Percentiles rank a stretch among this genome's conserved stretches.
These are phyloP conservation scores for Yamadazyma oceani DNA, from an alignment of 1,139 yeast genomes.

Conservation along the genomic window DNA sequence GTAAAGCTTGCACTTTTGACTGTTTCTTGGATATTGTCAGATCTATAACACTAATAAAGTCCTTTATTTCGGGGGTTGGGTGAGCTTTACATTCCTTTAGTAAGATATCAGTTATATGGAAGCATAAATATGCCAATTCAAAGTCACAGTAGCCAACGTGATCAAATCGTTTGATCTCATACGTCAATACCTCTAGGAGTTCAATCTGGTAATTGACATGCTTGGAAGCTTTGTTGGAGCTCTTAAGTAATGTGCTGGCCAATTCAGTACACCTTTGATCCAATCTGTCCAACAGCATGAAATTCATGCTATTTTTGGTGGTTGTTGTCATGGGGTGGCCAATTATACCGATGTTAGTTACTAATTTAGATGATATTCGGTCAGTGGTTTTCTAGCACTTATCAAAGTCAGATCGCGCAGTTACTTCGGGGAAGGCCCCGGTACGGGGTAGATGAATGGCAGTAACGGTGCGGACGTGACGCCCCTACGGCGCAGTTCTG, in stretches of 20 bases:
- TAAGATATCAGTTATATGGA: constrained; percentile 18
- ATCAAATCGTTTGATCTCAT: constrained; percentile 29
- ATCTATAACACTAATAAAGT: constrained; percentile 22
- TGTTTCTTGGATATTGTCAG: constrained; percentile 23
- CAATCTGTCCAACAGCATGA: no score
- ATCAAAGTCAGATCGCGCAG: no score
- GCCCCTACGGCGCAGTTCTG: no score
- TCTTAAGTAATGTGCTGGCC: constrained; percentile 8
- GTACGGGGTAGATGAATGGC: no score
- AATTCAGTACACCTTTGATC: constrained; percentile 2
- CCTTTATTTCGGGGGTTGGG: constrained; percentile 18
- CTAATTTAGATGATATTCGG: no score
- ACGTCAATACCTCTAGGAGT: constrained; percentile 35
- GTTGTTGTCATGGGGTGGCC: no score
- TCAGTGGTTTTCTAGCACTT: no score
- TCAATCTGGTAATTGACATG: constrained; percentile 29
- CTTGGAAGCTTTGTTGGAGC: constrained; percentile 15
- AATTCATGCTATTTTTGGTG: no score
- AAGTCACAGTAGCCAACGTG: constrained; percentile 38
- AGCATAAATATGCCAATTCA: constrained; percentile 37
- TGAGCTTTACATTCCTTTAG: constrained; percentile 16
- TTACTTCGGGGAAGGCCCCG: no score
- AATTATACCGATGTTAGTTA: no score
- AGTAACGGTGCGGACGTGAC: no score
- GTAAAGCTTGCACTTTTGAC: constrained; percentile 11